Evolutionary conservation across 2,329 filamentous ascomycete species (phyloP).

Genomic region (Aspergillus pseudoglaucus): DNA sequence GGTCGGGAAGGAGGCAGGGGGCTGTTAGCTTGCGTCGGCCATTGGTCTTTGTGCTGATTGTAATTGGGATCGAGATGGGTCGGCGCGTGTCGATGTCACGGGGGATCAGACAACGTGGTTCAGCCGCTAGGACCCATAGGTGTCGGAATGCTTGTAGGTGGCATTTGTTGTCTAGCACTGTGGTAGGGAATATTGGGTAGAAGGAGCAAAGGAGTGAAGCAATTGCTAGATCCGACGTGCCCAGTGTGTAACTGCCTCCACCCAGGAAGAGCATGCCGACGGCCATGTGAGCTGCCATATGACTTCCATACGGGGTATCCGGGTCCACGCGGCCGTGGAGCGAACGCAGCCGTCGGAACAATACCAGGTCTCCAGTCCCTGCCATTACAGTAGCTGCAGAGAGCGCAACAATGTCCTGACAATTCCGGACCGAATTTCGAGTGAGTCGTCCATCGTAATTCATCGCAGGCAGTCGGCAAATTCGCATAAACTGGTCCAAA

Average conservation of each 20-base stretch:
- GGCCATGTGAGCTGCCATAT: constrained; percentile 86
- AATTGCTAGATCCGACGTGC: constrained; percentile 78
- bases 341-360: constrained; percentile 77
- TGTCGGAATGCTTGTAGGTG: constrained; percentile 95
- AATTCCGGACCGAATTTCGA: constrained; percentile 77
- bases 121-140: constrained; percentile 91
- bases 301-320: constrained; percentile 85
- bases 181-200: constrained; percentile 85
- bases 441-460: constrained; percentile 81
- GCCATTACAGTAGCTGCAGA: constrained; percentile 88
- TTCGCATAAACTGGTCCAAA: constrained; percentile 76
- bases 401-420: constrained; percentile 79
- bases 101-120: constrained; percentile 79
- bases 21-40: constrained; percentile 35
- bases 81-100: constrained; percentile 80
- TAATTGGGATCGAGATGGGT: constrained; percentile 67
- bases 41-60: constrained; percentile 52
- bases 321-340: constrained; percentile 80
- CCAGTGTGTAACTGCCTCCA: constrained; percentile 86
- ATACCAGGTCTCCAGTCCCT: constrained; percentile 79
- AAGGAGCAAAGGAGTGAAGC: constrained; percentile 83
- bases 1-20: constrained; percentile 51
- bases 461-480: constrained; percentile 57
- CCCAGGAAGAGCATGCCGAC: constrained; percentile 87
- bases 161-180: constrained; percentile 86